phyloP scores from a whole-genome alignment of 306 rosid genomes.

The Hippophae rhamnoides region DNA sequence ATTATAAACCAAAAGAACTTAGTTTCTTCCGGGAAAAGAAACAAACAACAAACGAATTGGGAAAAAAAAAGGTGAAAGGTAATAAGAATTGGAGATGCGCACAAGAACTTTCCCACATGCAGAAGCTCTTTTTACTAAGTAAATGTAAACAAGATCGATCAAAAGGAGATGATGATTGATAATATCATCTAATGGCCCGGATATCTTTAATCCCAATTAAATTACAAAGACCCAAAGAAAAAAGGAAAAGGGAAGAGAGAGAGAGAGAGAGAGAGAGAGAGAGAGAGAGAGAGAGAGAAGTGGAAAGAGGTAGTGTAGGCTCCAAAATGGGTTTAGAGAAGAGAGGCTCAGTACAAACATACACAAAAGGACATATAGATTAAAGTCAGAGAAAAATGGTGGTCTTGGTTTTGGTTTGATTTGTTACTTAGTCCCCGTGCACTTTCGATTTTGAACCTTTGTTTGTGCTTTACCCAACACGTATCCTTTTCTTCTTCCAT shows the following conservation, averaged over 20 bases:
- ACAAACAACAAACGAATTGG: no score
- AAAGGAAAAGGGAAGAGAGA: no score
- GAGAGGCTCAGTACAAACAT: neutral
- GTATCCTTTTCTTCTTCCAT: slow-evolving; percentile 5
- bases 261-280: neutral
- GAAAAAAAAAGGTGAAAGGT: neutral
- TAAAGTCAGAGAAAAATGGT: slow-evolving; percentile 11
- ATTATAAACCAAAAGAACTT: slow-evolving; percentile 6
- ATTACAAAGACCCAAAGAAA: no score
- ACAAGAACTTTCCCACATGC: slow-evolving; percentile 17
- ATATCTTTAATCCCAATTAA: no score
- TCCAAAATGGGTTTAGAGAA: neutral
- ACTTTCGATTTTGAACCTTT: slow-evolving; percentile 21
- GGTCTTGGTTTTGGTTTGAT: slow-evolving; percentile 16
- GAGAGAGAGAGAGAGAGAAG: neutral
- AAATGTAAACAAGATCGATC: slow-evolving; percentile 3
- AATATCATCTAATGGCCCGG: no score
- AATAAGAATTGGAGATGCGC: neutral
- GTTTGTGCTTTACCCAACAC: slow-evolving; percentile 65
- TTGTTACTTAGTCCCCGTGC: slow-evolving; percentile 1
- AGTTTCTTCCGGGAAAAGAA: no score
- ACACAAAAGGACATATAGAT: neutral
- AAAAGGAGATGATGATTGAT: slow-evolving; percentile 5
- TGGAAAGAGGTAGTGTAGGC: neutral
- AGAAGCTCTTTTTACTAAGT: slow-evolving; percentile 2